These are phyloP conservation scores for Aquilaria sinensis DNA, from an alignment of 345 rosid genomes.

Conservation along the genomic window DNA sequence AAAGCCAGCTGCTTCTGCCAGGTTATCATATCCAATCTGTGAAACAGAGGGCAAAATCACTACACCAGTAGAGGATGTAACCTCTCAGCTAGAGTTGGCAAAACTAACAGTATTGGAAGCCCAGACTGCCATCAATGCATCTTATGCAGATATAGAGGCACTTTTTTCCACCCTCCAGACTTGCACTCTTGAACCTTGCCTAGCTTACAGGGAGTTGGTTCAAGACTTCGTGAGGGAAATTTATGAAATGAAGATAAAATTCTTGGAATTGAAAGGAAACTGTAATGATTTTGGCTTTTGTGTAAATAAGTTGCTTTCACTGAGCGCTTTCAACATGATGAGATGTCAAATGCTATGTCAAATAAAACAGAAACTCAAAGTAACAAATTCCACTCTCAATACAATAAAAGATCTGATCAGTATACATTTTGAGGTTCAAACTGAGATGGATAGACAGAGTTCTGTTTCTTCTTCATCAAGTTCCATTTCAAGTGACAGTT, in stretches of 20 bases:
- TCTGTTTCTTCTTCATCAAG: conserved; percentile 44
- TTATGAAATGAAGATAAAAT: conserved; percentile 18
- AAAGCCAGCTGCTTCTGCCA: conserved; percentile 8
- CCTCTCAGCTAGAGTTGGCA: conserved; percentile 22
- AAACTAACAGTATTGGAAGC: conserved; percentile 21
- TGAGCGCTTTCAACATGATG: conserved; percentile 12
- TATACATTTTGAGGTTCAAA: conserved; percentile 22
- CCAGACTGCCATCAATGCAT: conserved; percentile 22
- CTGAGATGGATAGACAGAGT: conserved; percentile 41
- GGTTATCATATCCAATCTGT: conserved; percentile 7
- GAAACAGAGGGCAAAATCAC: conserved; percentile 3
- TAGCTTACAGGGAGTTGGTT: conserved; percentile 18
- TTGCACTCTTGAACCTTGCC: conserved; percentile 21
- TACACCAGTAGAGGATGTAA: conserved; percentile 14
- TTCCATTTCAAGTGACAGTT: conserved; percentile 40
- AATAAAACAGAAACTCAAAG: conserved; percentile 35
- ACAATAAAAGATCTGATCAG: conserved; percentile 25
- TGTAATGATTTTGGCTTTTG: conserved; percentile 7
- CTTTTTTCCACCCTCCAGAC: conserved; percentile 17
- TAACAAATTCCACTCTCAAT: conserved; percentile 31
- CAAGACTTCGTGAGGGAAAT: conserved; percentile 23
- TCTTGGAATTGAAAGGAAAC: conserved; percentile 22
- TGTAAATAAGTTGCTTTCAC: conserved; percentile 7
- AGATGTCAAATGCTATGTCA: conserved; percentile 28
- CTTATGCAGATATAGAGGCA: conserved; percentile 23